phyloP scores from a whole-genome alignment of 2,329 filamentous ascomycete genomes.

The Xylaria sp. region DNA sequence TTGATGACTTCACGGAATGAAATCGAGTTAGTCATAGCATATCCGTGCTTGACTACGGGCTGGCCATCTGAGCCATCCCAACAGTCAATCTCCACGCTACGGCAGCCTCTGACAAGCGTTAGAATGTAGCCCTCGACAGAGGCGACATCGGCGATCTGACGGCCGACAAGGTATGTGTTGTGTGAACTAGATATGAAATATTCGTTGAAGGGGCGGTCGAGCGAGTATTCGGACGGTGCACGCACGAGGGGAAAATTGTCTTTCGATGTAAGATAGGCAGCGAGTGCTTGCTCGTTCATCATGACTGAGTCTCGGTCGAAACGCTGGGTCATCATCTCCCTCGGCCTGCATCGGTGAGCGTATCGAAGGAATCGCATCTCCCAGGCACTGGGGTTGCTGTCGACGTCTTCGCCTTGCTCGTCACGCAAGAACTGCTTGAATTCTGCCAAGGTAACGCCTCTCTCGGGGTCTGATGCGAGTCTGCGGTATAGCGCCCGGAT shows the following conservation, averaged over 20 bases:
- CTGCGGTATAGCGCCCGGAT: slow-evolving; percentile 72
- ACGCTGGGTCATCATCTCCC: slow-evolving; percentile 48
- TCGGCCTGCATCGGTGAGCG: slow-evolving; percentile 59
- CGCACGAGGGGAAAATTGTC: slow-evolving; percentile 70
- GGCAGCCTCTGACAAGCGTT: slow-evolving; percentile 83
- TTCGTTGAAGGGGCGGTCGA: slow-evolving; percentile 88
- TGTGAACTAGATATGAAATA: slow-evolving; percentile 99
- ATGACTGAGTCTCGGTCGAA: slow-evolving; percentile 51
- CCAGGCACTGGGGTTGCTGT: slow-evolving; percentile 68
- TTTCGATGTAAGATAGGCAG: slow-evolving; percentile 74
- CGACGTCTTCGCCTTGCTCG: slow-evolving; percentile 76
- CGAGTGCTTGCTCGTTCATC: slow-evolving; percentile 80
- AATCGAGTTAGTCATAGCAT: slow-evolving; percentile 85
- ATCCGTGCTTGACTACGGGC: slow-evolving; percentile 88
- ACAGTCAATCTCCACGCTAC: slow-evolving; percentile 96
- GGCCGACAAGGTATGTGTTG: slow-evolving; percentile 93
- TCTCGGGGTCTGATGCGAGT: slow-evolving; percentile 59
- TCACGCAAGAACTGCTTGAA: slow-evolving; percentile 77
- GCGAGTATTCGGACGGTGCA: slow-evolving; percentile 61
- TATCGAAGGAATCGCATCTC: slow-evolving; percentile 72
- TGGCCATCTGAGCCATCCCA: slow-evolving; percentile 92
- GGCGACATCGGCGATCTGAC: slow-evolving; percentile 86
- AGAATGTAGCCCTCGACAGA: slow-evolving; percentile 95
- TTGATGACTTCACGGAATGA: slow-evolving; percentile 90
- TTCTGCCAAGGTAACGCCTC: slow-evolving; percentile 69